These are phyloP conservation scores for Hyphopichia homilentoma DNA, from an alignment of 805 yeast species.

Conservation along the genomic window DNA sequence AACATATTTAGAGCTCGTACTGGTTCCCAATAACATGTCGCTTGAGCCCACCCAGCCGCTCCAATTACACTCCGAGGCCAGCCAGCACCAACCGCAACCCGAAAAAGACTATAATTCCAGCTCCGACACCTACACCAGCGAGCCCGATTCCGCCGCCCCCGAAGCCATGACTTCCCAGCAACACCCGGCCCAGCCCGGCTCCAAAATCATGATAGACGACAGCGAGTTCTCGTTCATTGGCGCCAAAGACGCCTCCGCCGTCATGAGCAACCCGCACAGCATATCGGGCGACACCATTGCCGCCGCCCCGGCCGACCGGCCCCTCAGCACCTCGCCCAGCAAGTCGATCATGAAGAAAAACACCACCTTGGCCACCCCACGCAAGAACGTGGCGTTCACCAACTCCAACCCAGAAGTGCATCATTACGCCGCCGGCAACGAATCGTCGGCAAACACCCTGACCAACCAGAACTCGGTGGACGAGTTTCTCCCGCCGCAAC, in stretches of 20 bases:
- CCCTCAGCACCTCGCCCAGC: conserved; percentile 25
- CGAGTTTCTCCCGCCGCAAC: too few relatives aligned
- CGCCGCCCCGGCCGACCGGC: neutral
- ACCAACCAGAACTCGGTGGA: neutral
- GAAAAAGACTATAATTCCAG: conserved; percentile 33
- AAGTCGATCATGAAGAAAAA: conserved; percentile 36
- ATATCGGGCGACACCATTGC: conserved; percentile 16
- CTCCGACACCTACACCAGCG: conserved; percentile 41
- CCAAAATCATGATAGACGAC: conserved; percentile 4
- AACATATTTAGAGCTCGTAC: too few relatives aligned
- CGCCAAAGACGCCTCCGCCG: neutral
- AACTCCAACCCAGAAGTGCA: conserved; percentile 27
- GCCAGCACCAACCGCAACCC: too few relatives aligned
- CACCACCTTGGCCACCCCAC: conserved; percentile 26
- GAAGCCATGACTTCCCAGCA: neutral
- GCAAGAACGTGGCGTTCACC: conserved; percentile 36
- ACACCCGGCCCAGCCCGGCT: neutral
- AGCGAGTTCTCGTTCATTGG: conserved; percentile 13
- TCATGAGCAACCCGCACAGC: conserved; percentile 15
- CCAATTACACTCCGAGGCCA: too few relatives aligned
- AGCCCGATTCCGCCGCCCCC: conserved; percentile 12
- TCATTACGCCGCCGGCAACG: conserved; percentile 21
- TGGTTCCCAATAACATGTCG: too few relatives aligned
- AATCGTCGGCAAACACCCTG: conserved; percentile 2
- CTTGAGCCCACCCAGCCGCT: too few relatives aligned